A percentile compares a stretch with the other conserved stretches of the same genome.
phyloP scores from a whole-genome alignment of 768 basidiomycete genomes.

The Termitomyces sp. region DNA sequence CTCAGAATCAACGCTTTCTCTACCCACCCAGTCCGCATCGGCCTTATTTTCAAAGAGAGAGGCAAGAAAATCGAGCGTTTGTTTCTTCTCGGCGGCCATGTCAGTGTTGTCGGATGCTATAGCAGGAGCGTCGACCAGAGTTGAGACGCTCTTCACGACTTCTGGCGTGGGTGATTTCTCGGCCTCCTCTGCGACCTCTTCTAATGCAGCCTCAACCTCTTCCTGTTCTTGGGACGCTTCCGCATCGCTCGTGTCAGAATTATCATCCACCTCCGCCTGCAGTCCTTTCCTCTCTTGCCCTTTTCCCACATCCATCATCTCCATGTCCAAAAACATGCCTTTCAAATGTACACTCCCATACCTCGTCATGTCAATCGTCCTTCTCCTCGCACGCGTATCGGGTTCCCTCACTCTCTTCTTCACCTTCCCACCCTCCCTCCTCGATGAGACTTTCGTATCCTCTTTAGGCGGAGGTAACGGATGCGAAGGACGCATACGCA shows the following conservation, averaged over 20 bases:
- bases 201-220: conserved; percentile 7
- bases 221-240: conserved; percentile 4
- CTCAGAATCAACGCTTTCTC: conserved; percentile 54
- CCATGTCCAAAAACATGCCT: conserved; percentile 57
- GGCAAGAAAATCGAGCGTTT: conserved; percentile 41
- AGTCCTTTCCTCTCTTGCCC: conserved; percentile 9
- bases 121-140: background rate
- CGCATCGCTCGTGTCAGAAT: background rate
- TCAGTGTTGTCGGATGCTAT: conserved; percentile 16
- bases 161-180: background rate
- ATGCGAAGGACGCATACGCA: conserved; percentile 64
- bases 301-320: conserved; percentile 18
- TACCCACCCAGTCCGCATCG: conserved; percentile 53
- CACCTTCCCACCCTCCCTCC: conserved; percentile 19
- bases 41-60: conserved; percentile 45
- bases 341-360: conserved; percentile 69
- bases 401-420: conserved; percentile 45
- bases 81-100: conserved; percentile 37
- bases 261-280: conserved; percentile 15
- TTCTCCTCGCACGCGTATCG: conserved; percentile 50
- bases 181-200: conserved; percentile 9
- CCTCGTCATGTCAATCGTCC: conserved; percentile 66
- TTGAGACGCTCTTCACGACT: background rate
- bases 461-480: conserved; percentile 42
- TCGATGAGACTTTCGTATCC: conserved; percentile 12